Evolutionary conservation across 768 basidiomycete genomes (phyloP).

Genomic region (Mycena vitilis): DNA sequence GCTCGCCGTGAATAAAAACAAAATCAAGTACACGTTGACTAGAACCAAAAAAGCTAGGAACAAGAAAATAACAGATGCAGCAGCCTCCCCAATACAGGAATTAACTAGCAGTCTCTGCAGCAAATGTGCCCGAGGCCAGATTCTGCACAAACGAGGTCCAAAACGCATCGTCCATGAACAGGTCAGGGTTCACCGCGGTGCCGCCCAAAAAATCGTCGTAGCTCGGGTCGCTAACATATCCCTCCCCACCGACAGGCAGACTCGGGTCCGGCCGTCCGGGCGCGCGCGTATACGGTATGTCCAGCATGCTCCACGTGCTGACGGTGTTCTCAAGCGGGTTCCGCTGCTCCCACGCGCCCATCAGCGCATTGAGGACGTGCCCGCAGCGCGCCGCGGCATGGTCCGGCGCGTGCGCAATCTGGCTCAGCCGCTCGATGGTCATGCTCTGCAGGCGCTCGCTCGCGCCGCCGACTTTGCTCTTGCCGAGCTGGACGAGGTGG

Average conservation of each 20-base stretch:
- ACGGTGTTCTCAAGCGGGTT: neutral
- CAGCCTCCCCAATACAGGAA: neutral
- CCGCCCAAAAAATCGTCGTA: too few relatives aligned
- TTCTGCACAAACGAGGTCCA: constrained; percentile 57
- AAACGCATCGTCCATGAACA: constrained; percentile 56
- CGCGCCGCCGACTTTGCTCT: constrained; percentile 49
- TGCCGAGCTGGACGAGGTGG: constrained; percentile 49
- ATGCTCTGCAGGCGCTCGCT: constrained; percentile 50
- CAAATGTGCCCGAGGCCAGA: constrained; percentile 36
- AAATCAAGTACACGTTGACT: too few relatives aligned
- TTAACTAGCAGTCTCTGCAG: neutral
- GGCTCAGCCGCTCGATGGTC: constrained; percentile 48
- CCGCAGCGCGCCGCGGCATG: constrained; percentile 56
- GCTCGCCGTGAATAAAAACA: too few relatives aligned
- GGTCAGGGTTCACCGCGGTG: constrained; percentile 40
- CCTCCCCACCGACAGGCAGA: too few relatives aligned
- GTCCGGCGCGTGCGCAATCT: constrained; percentile 52
- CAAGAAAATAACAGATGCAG: too few relatives aligned
- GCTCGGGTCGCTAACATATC: too few relatives aligned
- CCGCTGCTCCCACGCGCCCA: constrained; percentile 39
- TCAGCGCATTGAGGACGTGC: constrained; percentile 50
- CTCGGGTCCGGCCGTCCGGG: too few relatives aligned
- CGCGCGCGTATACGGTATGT: neutral
- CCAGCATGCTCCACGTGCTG: neutral
- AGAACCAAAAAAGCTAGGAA: too few relatives aligned